Base-by-base conservation (phyloP, 2,329 filamentous ascomycete species). In the Fusarium brachygibbosum region DNA sequence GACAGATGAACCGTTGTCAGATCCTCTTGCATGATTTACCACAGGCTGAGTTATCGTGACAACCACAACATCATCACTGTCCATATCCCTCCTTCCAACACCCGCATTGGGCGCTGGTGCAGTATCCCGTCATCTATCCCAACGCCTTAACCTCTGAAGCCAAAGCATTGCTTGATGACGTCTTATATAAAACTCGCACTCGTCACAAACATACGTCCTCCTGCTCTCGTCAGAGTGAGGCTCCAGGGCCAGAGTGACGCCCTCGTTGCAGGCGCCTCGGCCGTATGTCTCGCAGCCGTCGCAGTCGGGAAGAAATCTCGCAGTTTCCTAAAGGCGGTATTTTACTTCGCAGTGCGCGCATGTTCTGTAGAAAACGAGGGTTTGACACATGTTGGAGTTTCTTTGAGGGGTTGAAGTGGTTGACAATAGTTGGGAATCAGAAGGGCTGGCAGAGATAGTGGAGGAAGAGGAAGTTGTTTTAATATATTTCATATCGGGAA, bases 231-330 rank as follows among this genome's bases (percentile, higher is more conserved):
- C 65, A 0, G 54, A 19, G 8, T 71, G 68, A 12, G 65, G 68
- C 44, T 63, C 32, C 21, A 66, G 54, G 11, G 50, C 51, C 19
- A 71, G 45, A 17, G 66, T 57, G 13, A 71, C 68, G 7, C 68
- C 68, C 9, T 56, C 58, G 6, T 63, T 66, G 40, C 68, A 71
- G 17, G 68, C 68, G 13, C 68, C 68, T 45, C 68, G 29, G 9
- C 56, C 42, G 19, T 60, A 69, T 16, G 51, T 69, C 7, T 63
- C 68, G 40, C 68, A 71, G 46, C 48, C 68, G 2, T 71, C 68
- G 51, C 68, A 71, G 38, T 69, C 65, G 40, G 68, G 65, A 35
- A 71, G 68, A 34, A 63, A 69, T 41, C 14, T 63, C 14, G 65
- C 57, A 19, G 65, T 71, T 34, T 69, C 68, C 68, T 63, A 71